phyloP scores from a whole-genome alignment of 2,329 filamentous ascomycete genomes.

The Ramularia endophylla region DNA sequence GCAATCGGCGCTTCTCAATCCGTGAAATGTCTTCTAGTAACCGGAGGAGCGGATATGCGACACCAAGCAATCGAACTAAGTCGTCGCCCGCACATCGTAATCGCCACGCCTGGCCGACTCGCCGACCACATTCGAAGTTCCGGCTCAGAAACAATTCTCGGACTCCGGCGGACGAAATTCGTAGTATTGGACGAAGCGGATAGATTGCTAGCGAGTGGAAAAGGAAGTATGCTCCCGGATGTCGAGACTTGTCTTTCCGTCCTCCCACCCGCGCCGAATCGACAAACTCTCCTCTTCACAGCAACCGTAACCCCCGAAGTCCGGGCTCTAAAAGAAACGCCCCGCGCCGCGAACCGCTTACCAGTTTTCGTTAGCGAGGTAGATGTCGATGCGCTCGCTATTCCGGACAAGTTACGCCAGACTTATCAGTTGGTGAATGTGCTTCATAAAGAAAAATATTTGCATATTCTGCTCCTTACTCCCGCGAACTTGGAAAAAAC shows the following conservation, averaged over 20 bases:
- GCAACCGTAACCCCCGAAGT: conserved; percentile 94
- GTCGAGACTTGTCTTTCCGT: conserved; percentile 81
- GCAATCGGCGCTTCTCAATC: conserved; percentile 84
- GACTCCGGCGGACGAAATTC: conserved; percentile 70
- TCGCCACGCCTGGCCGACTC: conserved; percentile 86
- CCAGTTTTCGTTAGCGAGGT: conserved; percentile 87
- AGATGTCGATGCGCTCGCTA: conserved; percentile 63
- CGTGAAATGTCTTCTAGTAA: conserved; percentile 83
- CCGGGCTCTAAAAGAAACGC: conserved; percentile 65
- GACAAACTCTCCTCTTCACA: conserved; percentile 95
- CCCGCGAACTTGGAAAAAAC: conserved; percentile 68
- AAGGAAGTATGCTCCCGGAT: conserved; percentile 89
- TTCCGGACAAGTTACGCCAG: conserved; percentile 76
- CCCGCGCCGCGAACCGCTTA: conserved; percentile 62
- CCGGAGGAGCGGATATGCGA: conserved; percentile 88
- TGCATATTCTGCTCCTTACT: conserved; percentile 82
- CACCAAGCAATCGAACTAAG: conserved; percentile 79
- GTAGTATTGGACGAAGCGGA: conserved; percentile 97
- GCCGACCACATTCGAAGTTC: conserved; percentile 92
- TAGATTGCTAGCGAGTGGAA: conserved; percentile 67
- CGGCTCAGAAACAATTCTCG: conserved; percentile 82
- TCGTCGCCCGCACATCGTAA: conserved; percentile 80
- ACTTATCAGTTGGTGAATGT: conserved; percentile 83
- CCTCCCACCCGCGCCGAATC: conserved; percentile 64
- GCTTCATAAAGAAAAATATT: conserved; percentile 89